Base-by-base conservation (phyloP, 2,329 filamentous ascomycete genomes). In the Sclerotinia borealis region DNA sequence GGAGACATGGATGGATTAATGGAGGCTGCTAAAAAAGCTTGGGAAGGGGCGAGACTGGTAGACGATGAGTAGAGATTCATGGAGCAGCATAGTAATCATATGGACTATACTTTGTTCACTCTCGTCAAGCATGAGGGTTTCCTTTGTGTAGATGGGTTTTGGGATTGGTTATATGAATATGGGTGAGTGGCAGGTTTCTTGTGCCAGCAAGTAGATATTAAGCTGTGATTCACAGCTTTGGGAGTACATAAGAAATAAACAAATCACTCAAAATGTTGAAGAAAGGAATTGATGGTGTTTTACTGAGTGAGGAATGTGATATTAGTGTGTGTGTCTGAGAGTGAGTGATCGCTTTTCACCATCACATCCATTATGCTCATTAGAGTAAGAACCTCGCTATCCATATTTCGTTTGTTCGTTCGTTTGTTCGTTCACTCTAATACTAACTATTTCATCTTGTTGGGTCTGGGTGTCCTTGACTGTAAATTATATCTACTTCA, bases 1-100 rank as follows among this genome's bases (percentile, higher is more conserved):
- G 87, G 87, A 1, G 84, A 88, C 68, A 74, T 88, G 66, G 85
- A 87, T 1, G 73, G 74, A 1, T 73, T 90, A 48, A 70, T 80
- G 47, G 80, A 80, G 51, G 80, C 82, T 19, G 87, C 87, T 11
- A 75, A 73, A 65, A 71, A 77, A 68, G 81, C 81, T 19, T 76
- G 76, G 69, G 76, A 80, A 58, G 77, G 68, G 41, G 74, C 72
- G 62, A 75, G 73, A 60, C 70, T 80, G 64, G 75, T 80, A 1
- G 74, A 76, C 68, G 73, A 73, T 65, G 72, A 74, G 63, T 74
- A 61, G 59, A 25, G 48, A 11, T 10, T 10, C 13, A 9, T 36
- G 9, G 48, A 25, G 15, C 15, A 17, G 22, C n/a, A 41, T 55
- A 36, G 54, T 45, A 43, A 31, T 25, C 15, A 19, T 27, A n/a